Conservation (phyloP, 805 yeast species). For the Yarrowia sp. region DNA sequence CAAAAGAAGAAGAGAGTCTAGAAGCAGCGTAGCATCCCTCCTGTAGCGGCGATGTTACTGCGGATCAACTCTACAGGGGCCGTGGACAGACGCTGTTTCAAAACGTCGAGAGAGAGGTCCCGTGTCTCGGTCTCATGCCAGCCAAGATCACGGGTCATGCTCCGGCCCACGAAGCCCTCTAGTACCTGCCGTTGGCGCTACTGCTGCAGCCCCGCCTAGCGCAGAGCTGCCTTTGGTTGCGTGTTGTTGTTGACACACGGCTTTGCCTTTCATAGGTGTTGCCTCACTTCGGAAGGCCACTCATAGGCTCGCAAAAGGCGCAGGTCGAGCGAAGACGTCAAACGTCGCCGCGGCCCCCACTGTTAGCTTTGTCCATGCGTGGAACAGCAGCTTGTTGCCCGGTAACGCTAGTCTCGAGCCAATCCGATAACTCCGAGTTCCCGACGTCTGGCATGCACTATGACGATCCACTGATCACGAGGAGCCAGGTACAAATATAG, state of each 20-base stretch:
- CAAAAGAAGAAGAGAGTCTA: not conserved
- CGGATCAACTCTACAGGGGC: not conserved
- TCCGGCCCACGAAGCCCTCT: not conserved
- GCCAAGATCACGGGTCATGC: not conserved
- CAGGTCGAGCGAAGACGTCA: not conserved
- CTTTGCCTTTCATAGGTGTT: not conserved
- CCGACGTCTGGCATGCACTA: not conserved
- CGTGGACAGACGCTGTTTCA: no score
- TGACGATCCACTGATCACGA: not conserved
- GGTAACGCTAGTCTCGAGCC: not conserved
- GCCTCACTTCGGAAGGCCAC: no score
- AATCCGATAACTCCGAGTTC: not conserved
- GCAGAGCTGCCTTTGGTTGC: not conserved
- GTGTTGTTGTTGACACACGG: not conserved
- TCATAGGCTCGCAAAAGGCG: not conserved
- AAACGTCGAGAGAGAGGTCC: no score
- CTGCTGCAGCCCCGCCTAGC: not conserved
- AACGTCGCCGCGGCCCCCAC: not conserved
- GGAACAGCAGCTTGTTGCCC: not conserved
- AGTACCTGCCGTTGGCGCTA: conserved; percentile 1
- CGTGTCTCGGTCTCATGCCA: not conserved
- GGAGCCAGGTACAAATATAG: no score
- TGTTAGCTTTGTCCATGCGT: not conserved
- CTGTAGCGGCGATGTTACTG: not conserved
- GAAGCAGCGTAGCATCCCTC: conserved; percentile 1